Evolutionary conservation across 2,329 filamentous ascomycete species (phyloP).

Genomic region (Chaetomiaceae sp.): DNA sequence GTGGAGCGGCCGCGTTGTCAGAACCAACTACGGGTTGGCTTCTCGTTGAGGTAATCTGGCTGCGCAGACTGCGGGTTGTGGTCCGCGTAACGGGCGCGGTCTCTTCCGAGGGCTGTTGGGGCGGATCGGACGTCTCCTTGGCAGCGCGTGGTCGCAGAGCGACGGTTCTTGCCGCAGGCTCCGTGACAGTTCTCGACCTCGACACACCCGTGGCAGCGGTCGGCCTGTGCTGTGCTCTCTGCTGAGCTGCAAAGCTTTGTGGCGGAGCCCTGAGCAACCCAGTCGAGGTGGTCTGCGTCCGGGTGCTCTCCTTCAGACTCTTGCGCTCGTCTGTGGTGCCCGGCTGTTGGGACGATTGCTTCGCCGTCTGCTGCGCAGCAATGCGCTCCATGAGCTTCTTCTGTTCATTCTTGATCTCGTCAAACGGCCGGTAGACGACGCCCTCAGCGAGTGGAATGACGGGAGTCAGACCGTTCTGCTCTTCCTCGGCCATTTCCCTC

Average conservation of each 20-base stretch:
- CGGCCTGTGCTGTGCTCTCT: constrained; percentile 53
- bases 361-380: constrained; percentile 16
- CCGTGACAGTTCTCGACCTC: constrained; percentile 32
- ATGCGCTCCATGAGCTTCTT: constrained; percentile 36
- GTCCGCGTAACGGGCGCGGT: constrained; percentile 6
- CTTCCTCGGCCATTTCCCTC: constrained; percentile 64
- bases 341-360: constrained; percentile 13
- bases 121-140: constrained; percentile 23
- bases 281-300: constrained; percentile 33
- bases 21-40: constrained; percentile 2
- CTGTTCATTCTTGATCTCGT: constrained; percentile 56
- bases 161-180: constrained; percentile 29
- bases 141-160: constrained; percentile 14
- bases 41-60: constrained; percentile 19
- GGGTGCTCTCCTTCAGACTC: constrained; percentile 20
- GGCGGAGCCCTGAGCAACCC: constrained; percentile 50
- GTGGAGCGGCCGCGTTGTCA: constrained; percentile 23
- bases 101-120: constrained; percentile 16
- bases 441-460: constrained; percentile 58
- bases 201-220: constrained; percentile 26
- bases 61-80: constrained; percentile 23
- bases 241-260: constrained; percentile 64
- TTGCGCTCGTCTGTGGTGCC: constrained; percentile 34
- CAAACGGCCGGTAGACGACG: constrained; percentile 61
- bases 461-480: constrained; percentile 61